These are phyloP conservation scores for Yamadazyma akitaensis DNA, from an alignment of 805 yeast species.

Conservation along the genomic window DNA sequence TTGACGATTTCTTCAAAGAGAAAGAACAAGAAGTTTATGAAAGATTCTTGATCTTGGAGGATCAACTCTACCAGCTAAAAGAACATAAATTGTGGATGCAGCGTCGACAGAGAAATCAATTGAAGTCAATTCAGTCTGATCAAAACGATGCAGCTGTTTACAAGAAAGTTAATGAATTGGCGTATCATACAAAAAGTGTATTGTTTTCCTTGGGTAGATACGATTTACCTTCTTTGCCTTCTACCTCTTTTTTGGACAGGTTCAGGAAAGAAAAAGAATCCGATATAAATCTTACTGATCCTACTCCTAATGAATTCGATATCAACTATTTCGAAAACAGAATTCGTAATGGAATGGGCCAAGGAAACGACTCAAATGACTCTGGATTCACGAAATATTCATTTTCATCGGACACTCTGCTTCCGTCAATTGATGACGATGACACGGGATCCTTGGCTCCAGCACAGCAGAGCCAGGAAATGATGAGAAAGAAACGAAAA, in stretches of 20 bases:
- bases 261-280: constrained; percentile 10
- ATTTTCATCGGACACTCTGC: neutral
- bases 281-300: constrained; percentile 11
- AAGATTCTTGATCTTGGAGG: constrained; percentile 60
- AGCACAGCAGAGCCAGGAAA: constrained; percentile 11
- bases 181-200: constrained; percentile 25
- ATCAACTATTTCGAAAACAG: constrained; percentile 35
- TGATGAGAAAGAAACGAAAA: constrained; percentile 23
- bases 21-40: constrained; percentile 60
- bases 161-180: constrained; percentile 24
- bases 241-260: constrained; percentile 26
- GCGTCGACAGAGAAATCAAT: constrained; percentile 8
- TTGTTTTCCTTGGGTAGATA: constrained; percentile 24
- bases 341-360: constrained; percentile 31
- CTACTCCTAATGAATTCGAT: constrained; percentile 20
- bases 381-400: neutral
- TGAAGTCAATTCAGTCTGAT: neutral
- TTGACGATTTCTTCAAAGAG: constrained; percentile 57
- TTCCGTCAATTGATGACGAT: constrained; percentile 1
- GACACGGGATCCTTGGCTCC: neutral
- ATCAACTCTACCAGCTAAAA: constrained; percentile 61
- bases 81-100: constrained; percentile 41
- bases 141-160: constrained; percentile 10
- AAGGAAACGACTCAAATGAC: neutral
- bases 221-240: constrained; percentile 43